Evolutionary conservation across 1,139 yeast species (phyloP), one percentile per base, ranked within the genome.

Genomic region (Maudiozyma humilis): DNA sequence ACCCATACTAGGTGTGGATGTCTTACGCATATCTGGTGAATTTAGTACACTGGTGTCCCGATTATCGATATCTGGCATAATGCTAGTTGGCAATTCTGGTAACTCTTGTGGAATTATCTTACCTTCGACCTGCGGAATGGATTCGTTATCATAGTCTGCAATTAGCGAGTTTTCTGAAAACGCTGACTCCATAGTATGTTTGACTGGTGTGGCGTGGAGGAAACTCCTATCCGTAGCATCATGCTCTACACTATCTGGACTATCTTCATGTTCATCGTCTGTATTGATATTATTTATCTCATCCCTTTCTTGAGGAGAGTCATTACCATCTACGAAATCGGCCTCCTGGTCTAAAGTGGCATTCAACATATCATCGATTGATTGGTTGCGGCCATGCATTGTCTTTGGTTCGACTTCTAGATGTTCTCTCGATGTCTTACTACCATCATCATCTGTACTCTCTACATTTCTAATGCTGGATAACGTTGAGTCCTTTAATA

Each of bases 291-390:
- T 38, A 30, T n/a, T n/a, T n/a, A n/a, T n/a, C n/a, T n/a, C n/a
- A n/a, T n/a, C n/a, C n/a, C n/a, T n/a, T n/a, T n/a, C n/a, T n/a
- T n/a, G n/a, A 23, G 27, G 27, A 23, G 27, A 23, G 27, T 43
- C 40, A 30, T 47, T 52, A 16, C 29, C 25, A 7, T 38, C 33
- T 7, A 14, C 30, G 15, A 52, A 49, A 7, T 49, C 51, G 23
- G 19, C 39, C 32, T 53, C 52, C 23, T 54, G 48, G 25, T 54
- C 55, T 33, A 60, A 44, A 3, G 64, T 60, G 10, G 57, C 54
- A 41, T 58, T 57, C 31, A 60, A 40, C 36, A 60, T 56, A 38
- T 59, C 63, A 44, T 60, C 64, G 29, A 60, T 54, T 6, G 50
- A 47, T 41, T 47, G 33, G 47, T 56, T 48, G 52, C 56, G 49